Base-by-base conservation (phyloP, 2,329 filamentous ascomycete species). In the Penicillium vulpinum region DNA sequence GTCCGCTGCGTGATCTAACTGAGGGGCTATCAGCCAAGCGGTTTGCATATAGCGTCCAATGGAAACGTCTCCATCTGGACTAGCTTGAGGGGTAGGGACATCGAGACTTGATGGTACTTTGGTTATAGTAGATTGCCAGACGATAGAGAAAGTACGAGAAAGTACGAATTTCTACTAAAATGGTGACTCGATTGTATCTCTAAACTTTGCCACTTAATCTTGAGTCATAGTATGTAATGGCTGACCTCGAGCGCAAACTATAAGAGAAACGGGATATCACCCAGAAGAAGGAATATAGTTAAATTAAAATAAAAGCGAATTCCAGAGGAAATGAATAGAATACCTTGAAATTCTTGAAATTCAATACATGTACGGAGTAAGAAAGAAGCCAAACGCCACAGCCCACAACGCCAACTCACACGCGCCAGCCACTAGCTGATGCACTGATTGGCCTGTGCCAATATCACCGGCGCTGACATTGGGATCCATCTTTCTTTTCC, bases 81-180 rank as follows among this genome's bases (percentile, higher is more conserved):
- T 66, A 63, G 63, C 58, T 49, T 66, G 62, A 65, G 62, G 62
- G 62, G 63, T 66, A 60, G 55, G n/a, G 21, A 28, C n/a, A 31
- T 66, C 56, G 55, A 31, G 24, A 26, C 22, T 29, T 47, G 24
- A 29, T 45, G 38, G 51, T 54, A 51, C 39, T 43, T 50, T 38
- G 21, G 36, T 26, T 22, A 21, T 48, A 10, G 39, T n/a, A 22
- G 26, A 31, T 18, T 35, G 7, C 4, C 16, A 22, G 45, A 33
- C 21, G 21, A 53, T 5, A 39, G 33, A 41, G 50, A 54, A 57
- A 38, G 54, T 53, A 54, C 51, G 21, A 28, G 36, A 54, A 57
- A 38, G 54, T 53, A 54, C 51, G 21, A 28, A 29, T 29, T 40
- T 36, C 46, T 43, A n/a, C 16, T 21, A 22, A 40, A 39, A 11